Base-by-base conservation (phyloP, 352 stramenopile species). In the Phytophthora parvispora region DNA sequence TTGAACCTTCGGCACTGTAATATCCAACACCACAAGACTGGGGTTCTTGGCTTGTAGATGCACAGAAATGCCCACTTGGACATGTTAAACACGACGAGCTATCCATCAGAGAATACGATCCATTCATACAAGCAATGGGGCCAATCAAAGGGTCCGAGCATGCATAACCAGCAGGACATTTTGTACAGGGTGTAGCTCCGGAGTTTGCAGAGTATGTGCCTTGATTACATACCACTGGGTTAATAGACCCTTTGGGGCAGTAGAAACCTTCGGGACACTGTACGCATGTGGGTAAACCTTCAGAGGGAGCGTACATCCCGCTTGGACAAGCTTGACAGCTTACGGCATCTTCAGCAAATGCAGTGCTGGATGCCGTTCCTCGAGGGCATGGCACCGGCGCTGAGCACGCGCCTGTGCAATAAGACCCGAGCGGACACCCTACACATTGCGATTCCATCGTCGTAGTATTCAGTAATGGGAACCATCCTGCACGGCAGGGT, bases 401-500 rank as follows among this genome's bases (percentile, higher is more conserved):
- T 7, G 64, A 38, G 31, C 83, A 92, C 1, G 69, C 81, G 5
- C 83, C 86, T 6, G 73, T 4, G 49, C 86, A 93, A 48, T 78
- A 84, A 61, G 78, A 52, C 0, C 84, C 84, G 6, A 86, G 64
- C 18, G 78, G 82, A 25, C 84, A 92, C 3, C 65, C 63, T 7
- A 90, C 28, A 20, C 83, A 91, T 49, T 78, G 69, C 2, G 72
- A 57, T 1, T 72, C 38, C 1, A 57, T 67, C 0, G 71, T 86
- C 6, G 75, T 77, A 3, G 22, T 20, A 22, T 92, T 87, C 20
- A 70, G 38, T 1, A 84, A 45, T 6, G 81, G 62, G n/a, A 87
- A 92, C 80, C 78, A 89, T 20, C 84, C 81, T 6, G 68, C 40
- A 9, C 80, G 78, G 60, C 84, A 92, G 24, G 82, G 78, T 13